Percentiles rank a stretch among this genome's conserved stretches.
phyloP scores from a whole-genome alignment of 345 rosid species.

The Corymbia maculata region DNA sequence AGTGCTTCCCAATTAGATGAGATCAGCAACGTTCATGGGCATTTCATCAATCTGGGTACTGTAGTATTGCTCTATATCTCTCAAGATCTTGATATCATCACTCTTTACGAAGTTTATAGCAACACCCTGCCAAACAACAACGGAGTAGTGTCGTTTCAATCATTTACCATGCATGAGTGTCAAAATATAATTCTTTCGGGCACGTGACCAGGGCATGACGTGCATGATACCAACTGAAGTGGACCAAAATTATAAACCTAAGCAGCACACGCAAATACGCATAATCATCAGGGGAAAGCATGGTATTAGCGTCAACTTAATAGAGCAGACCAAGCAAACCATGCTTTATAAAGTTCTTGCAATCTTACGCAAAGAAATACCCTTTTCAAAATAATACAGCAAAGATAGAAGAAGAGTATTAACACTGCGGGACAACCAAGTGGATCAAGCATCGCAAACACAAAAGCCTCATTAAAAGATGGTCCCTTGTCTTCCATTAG shows the following conservation, averaged over 20 bases:
- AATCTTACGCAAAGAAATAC: neutral
- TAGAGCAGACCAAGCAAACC: neutral
- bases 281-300: neutral
- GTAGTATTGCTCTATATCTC: constrained; percentile 87
- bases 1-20: constrained; percentile 23
- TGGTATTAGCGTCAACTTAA: neutral
- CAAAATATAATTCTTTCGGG: neutral
- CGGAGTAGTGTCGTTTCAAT: neutral
- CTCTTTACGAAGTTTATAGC: constrained; percentile 84
- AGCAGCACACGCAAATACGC: neutral
- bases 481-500: neutral
- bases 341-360: neutral
- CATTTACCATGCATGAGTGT: neutral
- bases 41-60: constrained; percentile 95
- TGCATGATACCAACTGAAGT: neutral
- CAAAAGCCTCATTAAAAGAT: neutral
- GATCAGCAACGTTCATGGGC: constrained; percentile 93
- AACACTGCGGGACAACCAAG: neutral
- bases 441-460: neutral
- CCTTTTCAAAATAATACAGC: neutral
- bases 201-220: neutral
- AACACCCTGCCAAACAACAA: constrained; percentile 53
- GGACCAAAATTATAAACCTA: neutral
- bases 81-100: constrained; percentile 80
- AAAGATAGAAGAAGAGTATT: neutral